These are phyloP conservation scores for Talaromyces islandicus DNA, from an alignment of 2,329 filamentous ascomycete species.

Conservation along the genomic window DNA sequence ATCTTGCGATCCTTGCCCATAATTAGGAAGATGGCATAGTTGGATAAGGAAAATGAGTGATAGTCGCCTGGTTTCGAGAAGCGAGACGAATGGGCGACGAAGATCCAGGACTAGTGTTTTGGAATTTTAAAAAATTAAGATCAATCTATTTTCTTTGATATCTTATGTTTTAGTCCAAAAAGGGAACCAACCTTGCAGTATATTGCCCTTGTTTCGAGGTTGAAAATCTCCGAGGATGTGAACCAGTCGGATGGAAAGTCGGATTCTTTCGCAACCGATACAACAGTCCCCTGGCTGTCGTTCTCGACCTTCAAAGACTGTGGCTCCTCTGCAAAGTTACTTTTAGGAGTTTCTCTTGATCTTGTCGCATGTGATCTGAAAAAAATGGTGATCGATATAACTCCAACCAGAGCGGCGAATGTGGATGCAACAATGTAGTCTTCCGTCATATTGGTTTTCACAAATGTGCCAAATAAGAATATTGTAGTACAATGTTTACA, in stretches of 20 bases:
- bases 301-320: too few species aligned
- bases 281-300: not conserved
- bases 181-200: constrained; percentile 39
- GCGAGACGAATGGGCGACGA: constrained; percentile 35
- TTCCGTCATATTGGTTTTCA: not conserved
- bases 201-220: constrained; percentile 45
- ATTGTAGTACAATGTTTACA: not conserved
- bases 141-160: not conserved
- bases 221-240: constrained; percentile 38
- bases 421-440: not conserved
- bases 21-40: constrained; percentile 52
- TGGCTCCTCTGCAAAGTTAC: not conserved
- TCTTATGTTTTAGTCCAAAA: not conserved
- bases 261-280: constrained; percentile 32
- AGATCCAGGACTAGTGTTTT: constrained; percentile 27
- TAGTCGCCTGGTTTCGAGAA: constrained; percentile 41
- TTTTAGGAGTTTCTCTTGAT: not conserved
- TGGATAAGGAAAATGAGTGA: constrained; percentile 50
- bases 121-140: not conserved
- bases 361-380: not conserved
- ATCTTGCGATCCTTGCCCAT: constrained; percentile 47
- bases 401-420: not conserved
- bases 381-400: not conserved
- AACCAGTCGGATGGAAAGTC: constrained; percentile 35
- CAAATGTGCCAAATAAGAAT: not conserved